Evolutionary conservation across 2,329 filamentous ascomycete species (phyloP).

Genomic region (Thielaviopsis punctulata): DNA sequence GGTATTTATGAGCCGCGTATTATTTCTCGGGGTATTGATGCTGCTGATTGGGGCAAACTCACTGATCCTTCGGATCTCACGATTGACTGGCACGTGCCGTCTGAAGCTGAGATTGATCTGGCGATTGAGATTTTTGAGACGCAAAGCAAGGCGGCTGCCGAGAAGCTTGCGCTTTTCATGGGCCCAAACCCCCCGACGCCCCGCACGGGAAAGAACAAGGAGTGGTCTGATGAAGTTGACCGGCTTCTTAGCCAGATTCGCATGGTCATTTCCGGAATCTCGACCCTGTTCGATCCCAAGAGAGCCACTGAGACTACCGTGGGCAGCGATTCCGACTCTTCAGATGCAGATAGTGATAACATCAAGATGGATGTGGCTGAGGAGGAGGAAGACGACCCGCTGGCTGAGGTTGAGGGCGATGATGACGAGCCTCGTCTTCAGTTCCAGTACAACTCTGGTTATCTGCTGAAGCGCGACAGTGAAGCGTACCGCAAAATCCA

Average conservation of each 20-base stretch:
- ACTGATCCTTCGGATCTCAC: constrained; percentile 58
- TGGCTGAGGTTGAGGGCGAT: constrained; percentile 45
- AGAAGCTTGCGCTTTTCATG: constrained; percentile 62
- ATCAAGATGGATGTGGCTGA: constrained; percentile 26
- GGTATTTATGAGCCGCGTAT: constrained; percentile 69
- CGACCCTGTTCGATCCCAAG: constrained; percentile 71
- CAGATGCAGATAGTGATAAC: constrained; percentile 39
- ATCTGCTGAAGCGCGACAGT: constrained; percentile 42
- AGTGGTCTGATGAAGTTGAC: constrained; percentile 95
- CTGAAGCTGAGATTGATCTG: constrained; percentile 64
- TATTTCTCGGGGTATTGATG: constrained; percentile 51
- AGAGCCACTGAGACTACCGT: constrained; percentile 34
- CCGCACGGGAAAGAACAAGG: constrained; percentile 87
- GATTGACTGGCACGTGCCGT: constrained; percentile 82
- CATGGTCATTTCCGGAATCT: constrained; percentile 78
- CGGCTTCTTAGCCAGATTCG: constrained; percentile 74
- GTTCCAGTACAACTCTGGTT: constrained; percentile 79
- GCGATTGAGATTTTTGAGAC: constrained; percentile 77
- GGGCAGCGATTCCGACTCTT: constrained; percentile 29
- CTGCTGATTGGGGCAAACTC: constrained; percentile 71
- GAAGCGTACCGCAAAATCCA: constrained; percentile 62
- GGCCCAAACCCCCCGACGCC: constrained; percentile 67
- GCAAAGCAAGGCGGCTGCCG: constrained; percentile 60
- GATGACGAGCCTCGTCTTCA: constrained; percentile 72
- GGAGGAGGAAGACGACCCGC: constrained; percentile 32